Conservation (phyloP, 108 stramenopile genomes). For the Discostella pseudostelligera region DNA sequence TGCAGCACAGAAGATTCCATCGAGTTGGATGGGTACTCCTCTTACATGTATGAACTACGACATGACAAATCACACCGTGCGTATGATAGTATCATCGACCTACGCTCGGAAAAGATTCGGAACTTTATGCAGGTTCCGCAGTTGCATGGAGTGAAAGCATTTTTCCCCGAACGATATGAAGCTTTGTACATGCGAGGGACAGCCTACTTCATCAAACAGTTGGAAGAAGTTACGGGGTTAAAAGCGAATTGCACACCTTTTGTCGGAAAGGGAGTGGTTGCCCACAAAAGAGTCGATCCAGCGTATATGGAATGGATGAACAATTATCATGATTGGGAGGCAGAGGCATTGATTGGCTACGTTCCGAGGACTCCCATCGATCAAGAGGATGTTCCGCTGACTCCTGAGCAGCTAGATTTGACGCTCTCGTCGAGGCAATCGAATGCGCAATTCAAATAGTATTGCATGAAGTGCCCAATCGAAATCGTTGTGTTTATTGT, state of each 20-base stretch:
- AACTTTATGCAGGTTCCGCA: constrained; percentile 19
- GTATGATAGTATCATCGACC: constrained; percentile 19
- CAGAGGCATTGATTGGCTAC: constrained; percentile 25
- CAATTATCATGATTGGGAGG: constrained; percentile 25
- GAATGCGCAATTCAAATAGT: constrained; percentile 7
- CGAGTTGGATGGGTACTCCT: constrained; percentile 3
- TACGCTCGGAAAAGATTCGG: constrained; percentile 14
- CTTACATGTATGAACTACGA: constrained; percentile 10
- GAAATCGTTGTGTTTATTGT: background rate
- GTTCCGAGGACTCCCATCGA: background rate
- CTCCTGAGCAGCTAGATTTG: background rate
- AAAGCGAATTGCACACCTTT: constrained; percentile 23
- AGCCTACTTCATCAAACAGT: constrained; percentile 5
- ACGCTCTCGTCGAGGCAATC: background rate
- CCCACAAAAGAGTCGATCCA: constrained; percentile 10
- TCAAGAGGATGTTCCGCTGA: constrained; percentile 1
- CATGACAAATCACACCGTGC: constrained; percentile 12
- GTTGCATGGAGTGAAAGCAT: constrained; percentile 17
- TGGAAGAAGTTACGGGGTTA: constrained; percentile 30
- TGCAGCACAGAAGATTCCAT: constrained; percentile 8
- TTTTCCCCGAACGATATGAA: constrained; percentile 23
- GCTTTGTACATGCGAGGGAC: constrained; percentile 21
- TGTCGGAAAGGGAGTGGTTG: constrained; percentile 10
- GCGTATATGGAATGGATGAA: constrained; percentile 21
- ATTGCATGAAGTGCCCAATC: background rate